Conservation (phyloP, 2,329 filamentous ascomycete genomes). For the Metarhizium humberi region DNA sequence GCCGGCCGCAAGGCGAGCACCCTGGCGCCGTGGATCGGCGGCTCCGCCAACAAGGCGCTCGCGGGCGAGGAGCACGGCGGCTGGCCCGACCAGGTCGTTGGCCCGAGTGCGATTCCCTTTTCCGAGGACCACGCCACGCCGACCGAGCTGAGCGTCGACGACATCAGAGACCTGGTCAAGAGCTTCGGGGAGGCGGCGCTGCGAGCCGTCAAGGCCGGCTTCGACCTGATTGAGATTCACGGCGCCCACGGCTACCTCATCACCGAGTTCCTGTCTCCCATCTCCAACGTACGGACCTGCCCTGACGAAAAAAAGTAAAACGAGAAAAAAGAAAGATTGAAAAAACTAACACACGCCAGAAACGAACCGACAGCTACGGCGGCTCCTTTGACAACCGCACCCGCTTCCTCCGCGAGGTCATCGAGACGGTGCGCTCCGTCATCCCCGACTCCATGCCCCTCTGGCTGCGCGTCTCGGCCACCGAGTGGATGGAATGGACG, state of each 20-base stretch:
- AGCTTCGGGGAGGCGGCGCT: slow-evolving; percentile 50
- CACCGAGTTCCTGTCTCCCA: slow-evolving; percentile 53
- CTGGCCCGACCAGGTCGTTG: slow-evolving; percentile 48
- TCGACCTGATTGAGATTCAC: slow-evolving; percentile 66
- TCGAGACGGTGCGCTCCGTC: slow-evolving; percentile 38
- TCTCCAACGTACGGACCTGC: slow-evolving; percentile 35
- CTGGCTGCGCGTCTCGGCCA: slow-evolving; percentile 50
- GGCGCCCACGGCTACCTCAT: slow-evolving; percentile 59
- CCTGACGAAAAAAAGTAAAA: too few species aligned
- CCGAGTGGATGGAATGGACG: slow-evolving; percentile 50
- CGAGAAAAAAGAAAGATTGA: neutral
- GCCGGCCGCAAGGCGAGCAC: slow-evolving; percentile 63
- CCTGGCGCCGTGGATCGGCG: slow-evolving; percentile 53
- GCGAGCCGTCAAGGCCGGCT: slow-evolving; percentile 57
- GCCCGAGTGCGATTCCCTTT: slow-evolving; percentile 46
- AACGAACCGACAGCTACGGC: slow-evolving; percentile 55
- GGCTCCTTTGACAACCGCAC: slow-evolving; percentile 56
- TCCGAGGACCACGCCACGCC: slow-evolving; percentile 51
- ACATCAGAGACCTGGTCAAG: slow-evolving; percentile 57
- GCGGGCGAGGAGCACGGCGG: slow-evolving; percentile 44
- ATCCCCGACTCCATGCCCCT: slow-evolving; percentile 47
- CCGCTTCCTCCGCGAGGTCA: slow-evolving; percentile 49
- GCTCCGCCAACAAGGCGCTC: slow-evolving; percentile 35
- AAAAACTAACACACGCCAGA: slow-evolving; percentile 18
- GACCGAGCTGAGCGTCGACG: slow-evolving; percentile 56